A percentile compares a stretch with the other conserved stretches of the same genome.
These are phyloP conservation scores for Candida silvatica DNA, from an alignment of 805 yeast species.

Conservation along the genomic window DNA sequence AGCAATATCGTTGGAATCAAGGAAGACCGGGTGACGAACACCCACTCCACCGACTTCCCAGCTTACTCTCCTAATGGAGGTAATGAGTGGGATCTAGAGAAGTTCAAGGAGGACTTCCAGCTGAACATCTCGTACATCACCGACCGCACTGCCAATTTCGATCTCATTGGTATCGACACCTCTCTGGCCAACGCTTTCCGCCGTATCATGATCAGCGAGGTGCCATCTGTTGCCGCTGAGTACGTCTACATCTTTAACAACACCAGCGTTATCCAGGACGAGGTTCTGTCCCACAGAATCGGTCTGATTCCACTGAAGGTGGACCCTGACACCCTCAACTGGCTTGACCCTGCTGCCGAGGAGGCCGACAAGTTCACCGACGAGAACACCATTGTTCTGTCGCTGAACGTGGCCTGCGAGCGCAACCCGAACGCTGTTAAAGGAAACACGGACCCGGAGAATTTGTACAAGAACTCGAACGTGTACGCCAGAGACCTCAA, in stretches of 20 bases:
- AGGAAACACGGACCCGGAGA: slow-evolving; percentile 72
- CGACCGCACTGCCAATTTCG: slow-evolving; percentile 76
- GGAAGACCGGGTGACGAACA: slow-evolving; percentile 84
- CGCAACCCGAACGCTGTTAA: slow-evolving; percentile 78
- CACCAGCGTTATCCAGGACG: slow-evolving; percentile 96
- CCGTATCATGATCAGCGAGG: slow-evolving; percentile 94
- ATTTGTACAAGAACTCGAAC: slow-evolving; percentile 72
- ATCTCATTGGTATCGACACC: slow-evolving; percentile 78
- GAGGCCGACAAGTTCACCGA: slow-evolving; percentile 73
- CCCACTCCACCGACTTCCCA: slow-evolving; percentile 86
- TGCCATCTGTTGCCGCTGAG: slow-evolving; percentile 94
- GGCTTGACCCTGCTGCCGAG: slow-evolving; percentile 65
- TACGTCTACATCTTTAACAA: slow-evolving; percentile 85
- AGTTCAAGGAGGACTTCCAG: slow-evolving; percentile 59
- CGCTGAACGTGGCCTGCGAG: slow-evolving; percentile 76
- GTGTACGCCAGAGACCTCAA: slow-evolving; percentile 86
- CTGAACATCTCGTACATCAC: slow-evolving; percentile 58
- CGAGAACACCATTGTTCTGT: slow-evolving; percentile 80
- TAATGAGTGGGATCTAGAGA: slow-evolving; percentile 75
- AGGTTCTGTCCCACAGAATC: slow-evolving; percentile 90
- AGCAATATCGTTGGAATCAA: slow-evolving; percentile 73
- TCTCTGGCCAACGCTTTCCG: slow-evolving; percentile 95
- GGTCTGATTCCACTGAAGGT: slow-evolving; percentile 87
- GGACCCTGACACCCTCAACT: slow-evolving; percentile 80
- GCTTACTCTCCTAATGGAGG: slow-evolving; percentile 62